These are phyloP conservation scores for Dactylellina leptospora DNA, from an alignment of 2,329 filamentous ascomycete species.

Conservation along the genomic window DNA sequence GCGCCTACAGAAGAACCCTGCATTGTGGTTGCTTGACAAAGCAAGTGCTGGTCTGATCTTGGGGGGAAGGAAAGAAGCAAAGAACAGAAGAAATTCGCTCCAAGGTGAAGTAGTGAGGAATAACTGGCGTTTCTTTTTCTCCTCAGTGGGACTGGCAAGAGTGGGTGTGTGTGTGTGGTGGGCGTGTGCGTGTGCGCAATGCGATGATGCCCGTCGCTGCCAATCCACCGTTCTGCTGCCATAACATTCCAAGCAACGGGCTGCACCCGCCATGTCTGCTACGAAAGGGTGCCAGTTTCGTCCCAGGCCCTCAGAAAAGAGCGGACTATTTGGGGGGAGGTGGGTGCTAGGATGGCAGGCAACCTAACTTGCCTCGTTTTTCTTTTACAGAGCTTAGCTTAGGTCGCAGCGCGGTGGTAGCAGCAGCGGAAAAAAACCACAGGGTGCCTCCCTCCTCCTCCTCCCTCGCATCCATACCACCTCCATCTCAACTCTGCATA, in stretches of 20 bases:
- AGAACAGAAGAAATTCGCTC: no score
- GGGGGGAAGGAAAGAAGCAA: no score
- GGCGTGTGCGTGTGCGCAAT: no score
- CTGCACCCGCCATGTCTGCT: not conserved
- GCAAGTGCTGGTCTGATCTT: no score
- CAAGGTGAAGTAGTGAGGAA: no score
- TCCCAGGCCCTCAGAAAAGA: conserved; percentile 19
- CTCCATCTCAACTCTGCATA: conserved; percentile 2
- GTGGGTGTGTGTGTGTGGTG: no score
- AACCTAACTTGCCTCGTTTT: conserved; percentile 36
- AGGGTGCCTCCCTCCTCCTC: no score
- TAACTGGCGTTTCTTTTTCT: no score
- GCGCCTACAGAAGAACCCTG: no score
- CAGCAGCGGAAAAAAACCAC: not conserved
- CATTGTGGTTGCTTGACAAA: no score
- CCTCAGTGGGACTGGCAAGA: no score
- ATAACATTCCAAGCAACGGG: not conserved
- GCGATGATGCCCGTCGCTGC: not conserved
- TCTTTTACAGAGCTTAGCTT: conserved; percentile 10
- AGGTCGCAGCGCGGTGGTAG: not conserved
- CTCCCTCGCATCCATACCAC: conserved; percentile 19
- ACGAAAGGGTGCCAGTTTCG: not conserved
- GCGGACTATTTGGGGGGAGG: not conserved
- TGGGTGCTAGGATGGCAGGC: conserved; percentile 1
- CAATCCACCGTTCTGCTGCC: not conserved